Percentiles rank a stretch among this genome's conserved stretches.
Conservation (phyloP, 805 yeast species). For the Groenewaldozyma salmanticensis region DNA sequence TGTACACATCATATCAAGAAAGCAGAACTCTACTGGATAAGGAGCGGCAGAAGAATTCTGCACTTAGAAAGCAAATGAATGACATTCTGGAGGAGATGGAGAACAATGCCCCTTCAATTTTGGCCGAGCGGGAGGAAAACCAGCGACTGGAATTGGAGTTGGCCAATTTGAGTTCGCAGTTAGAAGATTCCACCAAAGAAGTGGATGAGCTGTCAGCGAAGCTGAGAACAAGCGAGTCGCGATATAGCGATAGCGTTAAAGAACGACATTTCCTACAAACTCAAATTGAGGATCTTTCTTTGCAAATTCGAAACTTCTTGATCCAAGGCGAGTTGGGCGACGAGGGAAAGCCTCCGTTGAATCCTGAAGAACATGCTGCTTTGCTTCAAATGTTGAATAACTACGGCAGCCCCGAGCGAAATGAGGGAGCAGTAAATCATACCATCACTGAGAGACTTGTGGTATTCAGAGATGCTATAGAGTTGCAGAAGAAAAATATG, state of each 20-base stretch:
- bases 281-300: constrained; percentile 63
- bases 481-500: constrained; percentile 64
- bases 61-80: constrained; percentile 61
- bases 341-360: constrained; percentile 51
- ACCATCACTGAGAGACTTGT: constrained; percentile 43
- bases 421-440: neutral
- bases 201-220: constrained; percentile 29
- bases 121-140: constrained; percentile 54
- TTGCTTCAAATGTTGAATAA: constrained; percentile 43
- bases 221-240: constrained; percentile 23
- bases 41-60: constrained; percentile 63
- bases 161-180: constrained; percentile 41
- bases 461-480: constrained; percentile 55
- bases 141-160: constrained; percentile 46
- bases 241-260: constrained; percentile 34
- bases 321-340: constrained; percentile 48
- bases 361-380: constrained; percentile 54
- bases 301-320: constrained; percentile 69
- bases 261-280: constrained; percentile 42
- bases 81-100: constrained; percentile 68
- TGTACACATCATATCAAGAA: constrained; percentile 54
- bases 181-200: constrained; percentile 33
- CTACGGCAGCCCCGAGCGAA: neutral
- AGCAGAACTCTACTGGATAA: constrained; percentile 56
- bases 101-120: constrained; percentile 64